Conservation (phyloP, 116 monocot species). For the Papilionanthe hybrid region DNA sequence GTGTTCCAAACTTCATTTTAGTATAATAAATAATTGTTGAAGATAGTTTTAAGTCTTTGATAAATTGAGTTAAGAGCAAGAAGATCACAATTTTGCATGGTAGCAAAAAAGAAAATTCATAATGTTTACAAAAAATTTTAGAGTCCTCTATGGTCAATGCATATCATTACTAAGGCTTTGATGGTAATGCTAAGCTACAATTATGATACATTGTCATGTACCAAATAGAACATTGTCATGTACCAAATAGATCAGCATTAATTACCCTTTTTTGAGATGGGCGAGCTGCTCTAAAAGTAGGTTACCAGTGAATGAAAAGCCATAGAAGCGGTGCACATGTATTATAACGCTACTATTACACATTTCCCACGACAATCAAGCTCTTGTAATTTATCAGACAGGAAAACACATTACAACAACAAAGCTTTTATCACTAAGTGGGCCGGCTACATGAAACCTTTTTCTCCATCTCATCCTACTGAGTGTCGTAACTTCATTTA, state of each 20-base stretch:
- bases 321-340: neutral
- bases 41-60: neutral
- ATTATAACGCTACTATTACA: neutral
- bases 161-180: neutral
- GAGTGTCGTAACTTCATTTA: no score
- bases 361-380: neutral
- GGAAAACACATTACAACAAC: neutral
- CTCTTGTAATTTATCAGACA: neutral
- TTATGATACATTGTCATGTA: neutral
- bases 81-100: neutral
- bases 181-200: neutral
- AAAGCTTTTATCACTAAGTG: no score
- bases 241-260: neutral
- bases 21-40: neutral
- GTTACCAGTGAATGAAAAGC: neutral
- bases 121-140: neutral
- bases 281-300: neutral
- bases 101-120: neutral
- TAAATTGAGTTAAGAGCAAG: neutral
- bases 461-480: no score
- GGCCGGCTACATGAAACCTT: no score
- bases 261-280: neutral
- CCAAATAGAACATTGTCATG: neutral
- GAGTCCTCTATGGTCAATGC: neutral
- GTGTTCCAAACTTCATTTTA: neutral